Conservation (phyloP, 441 rosid species). For the Corymbia calophylla region DNA sequence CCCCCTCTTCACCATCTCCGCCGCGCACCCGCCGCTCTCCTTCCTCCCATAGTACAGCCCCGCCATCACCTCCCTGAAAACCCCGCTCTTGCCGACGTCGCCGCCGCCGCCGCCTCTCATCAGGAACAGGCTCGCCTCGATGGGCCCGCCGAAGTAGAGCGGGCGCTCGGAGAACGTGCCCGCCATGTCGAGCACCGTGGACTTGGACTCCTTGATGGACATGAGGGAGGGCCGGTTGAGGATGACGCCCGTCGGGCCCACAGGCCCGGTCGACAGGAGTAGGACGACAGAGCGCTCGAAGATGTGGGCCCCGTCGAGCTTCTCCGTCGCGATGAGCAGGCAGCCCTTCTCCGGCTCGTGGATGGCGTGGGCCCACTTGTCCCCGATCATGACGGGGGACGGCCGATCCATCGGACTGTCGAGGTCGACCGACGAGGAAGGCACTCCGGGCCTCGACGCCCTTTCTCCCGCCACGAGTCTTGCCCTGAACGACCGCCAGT, state of each 20-base stretch:
- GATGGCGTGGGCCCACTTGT: slow-evolving; percentile 80
- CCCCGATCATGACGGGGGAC: slow-evolving; percentile 19
- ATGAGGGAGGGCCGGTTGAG: slow-evolving; percentile 86
- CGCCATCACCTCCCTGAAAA: slow-evolving; percentile 63
- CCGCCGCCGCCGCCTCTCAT: slow-evolving; percentile 35
- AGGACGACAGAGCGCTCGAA: slow-evolving; percentile 83
- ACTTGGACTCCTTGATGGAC: slow-evolving; percentile 84
- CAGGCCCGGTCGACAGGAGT: slow-evolving; percentile 56
- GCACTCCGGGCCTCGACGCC: slow-evolving; percentile 17
- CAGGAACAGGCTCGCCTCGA: slow-evolving; percentile 72
- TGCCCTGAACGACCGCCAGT: slow-evolving; percentile 87
- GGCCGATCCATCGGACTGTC: slow-evolving; percentile 26
- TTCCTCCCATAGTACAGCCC: slow-evolving; percentile 76
- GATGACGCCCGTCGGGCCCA: slow-evolving; percentile 75
- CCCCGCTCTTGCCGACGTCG: slow-evolving; percentile 44
- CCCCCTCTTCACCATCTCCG: slow-evolving; percentile 82
- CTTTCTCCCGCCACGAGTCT: slow-evolving; percentile 55
- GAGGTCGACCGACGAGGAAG: slow-evolving; percentile 25
- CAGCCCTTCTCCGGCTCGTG: slow-evolving; percentile 84
- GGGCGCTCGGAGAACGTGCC: slow-evolving; percentile 55
- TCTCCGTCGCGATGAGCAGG: slow-evolving; percentile 74
- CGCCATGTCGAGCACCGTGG: slow-evolving; percentile 31
- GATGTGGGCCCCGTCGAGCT: slow-evolving; percentile 86
- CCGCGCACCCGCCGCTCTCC: slow-evolving; percentile 70
- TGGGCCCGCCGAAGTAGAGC: slow-evolving; percentile 82